Conservation (phyloP, 2,329 filamentous ascomycete species). For the Aspergillus pseudoterreus region DNA sequence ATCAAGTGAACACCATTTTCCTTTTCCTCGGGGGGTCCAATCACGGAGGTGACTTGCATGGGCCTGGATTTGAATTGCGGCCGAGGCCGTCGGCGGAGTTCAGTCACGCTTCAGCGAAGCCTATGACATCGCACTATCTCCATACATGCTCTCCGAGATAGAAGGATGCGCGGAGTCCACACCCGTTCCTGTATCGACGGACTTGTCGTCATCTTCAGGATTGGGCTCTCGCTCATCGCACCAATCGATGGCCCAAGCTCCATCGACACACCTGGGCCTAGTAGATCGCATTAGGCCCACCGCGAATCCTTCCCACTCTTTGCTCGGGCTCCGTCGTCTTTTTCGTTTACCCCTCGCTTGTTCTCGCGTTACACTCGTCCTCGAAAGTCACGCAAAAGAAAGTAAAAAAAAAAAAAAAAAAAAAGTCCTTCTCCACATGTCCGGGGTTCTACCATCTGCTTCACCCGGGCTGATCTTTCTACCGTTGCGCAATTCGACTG, state of each 20-base stretch:
- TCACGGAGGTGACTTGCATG: conserved; percentile 28
- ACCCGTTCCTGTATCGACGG: not conserved
- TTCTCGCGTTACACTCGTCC: conserved; percentile 2
- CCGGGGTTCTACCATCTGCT: conserved; percentile 7
- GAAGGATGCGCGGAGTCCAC: not conserved
- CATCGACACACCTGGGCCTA: conserved; percentile 21
- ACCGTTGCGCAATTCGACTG: conserved; percentile 11
- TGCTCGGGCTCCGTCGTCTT: conserved; percentile 4
- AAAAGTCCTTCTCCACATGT: conserved; percentile 19
- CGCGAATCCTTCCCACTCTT: not conserved
- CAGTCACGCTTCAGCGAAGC: conserved; percentile 6
- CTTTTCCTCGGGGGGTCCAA: conserved; percentile 21
- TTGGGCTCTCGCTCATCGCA: conserved; percentile 13
- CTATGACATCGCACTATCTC: conserved; percentile 1
- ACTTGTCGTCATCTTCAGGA: conserved; percentile 18
- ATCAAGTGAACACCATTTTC: conserved; percentile 15
- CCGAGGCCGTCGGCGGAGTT: conserved; percentile 17
- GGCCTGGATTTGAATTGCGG: conserved; percentile 24
- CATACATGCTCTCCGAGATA: not conserved
- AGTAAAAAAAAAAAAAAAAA: not conserved
- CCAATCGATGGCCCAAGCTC: conserved; percentile 31
- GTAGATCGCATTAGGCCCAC: conserved; percentile 27
- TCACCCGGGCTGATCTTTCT: not conserved
- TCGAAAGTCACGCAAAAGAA: not conserved
- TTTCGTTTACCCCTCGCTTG: conserved; percentile 10